Evolutionary conservation across 1,139 yeast species (phyloP), one percentile per base, ranked within the genome.

Genomic region (Candida frijolesensis): DNA sequence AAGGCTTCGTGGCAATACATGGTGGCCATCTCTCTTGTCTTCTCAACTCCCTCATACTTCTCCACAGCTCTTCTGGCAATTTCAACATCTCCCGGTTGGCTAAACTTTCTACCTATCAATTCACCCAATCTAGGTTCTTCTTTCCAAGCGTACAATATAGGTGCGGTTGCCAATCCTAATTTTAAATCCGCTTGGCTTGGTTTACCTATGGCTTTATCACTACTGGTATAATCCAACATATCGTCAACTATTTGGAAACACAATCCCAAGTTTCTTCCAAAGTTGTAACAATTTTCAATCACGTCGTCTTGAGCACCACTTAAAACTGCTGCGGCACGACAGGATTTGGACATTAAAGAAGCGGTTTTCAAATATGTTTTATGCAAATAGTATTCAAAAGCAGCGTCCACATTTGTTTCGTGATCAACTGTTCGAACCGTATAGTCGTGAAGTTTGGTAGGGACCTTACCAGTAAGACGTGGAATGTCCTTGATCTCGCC

Each of bases 201-300:
- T 67, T 94, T 94, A 39, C 99, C 99, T 53, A 94, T 74, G 47
- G 88, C 83, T 33, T 81, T 80, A 32, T 90, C 91, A 40, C 94
- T 84, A 18, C 90, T 85, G 0, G 97, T 90, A 65, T 89, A 94
- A 70, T 94, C 99, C 58, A 95, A 79, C 86, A 92, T 86, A 68
- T 94, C 99, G 68, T 94, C 99, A 27, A 95, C 96, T 53, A 94
- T 81, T 70, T 94, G 99, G 79, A 94, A 94, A 64, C 98, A 95
- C 46, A 95, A 79, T 0, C 99, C 99, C 52, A 95, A 74, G 67
- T 92, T 91, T 59, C 96, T 81, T 39, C 99, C 99, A 66, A 89
- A 94, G 58, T 87, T 85, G 67, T 92, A 94, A 60, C 96, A 87
- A 52, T 87, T 82, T 55, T 94, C 97, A 51, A 92, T 84, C 15